A percentile compares a stretch with the other conserved stretches of the same genome.
phyloP scores from a whole-genome alignment of 2,329 filamentous ascomycete species.

The Cercospora brassicicola region DNA sequence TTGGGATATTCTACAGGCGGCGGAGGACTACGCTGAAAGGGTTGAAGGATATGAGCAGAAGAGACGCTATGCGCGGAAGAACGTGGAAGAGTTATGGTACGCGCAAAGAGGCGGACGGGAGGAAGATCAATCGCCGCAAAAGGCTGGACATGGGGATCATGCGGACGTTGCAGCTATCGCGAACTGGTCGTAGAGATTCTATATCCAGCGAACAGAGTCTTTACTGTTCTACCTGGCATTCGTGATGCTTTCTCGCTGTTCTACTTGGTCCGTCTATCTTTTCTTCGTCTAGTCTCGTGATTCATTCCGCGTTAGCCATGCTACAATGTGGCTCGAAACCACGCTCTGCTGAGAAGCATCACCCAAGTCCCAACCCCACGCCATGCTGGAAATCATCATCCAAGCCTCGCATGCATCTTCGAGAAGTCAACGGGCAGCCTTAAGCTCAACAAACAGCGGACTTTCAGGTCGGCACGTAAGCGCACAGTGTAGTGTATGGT shows the following conservation, averaged over 20 bases:
- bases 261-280: background rate
- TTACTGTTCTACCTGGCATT: background rate
- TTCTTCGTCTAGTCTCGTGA: background rate
- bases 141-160: background rate
- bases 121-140: background rate
- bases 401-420: background rate
- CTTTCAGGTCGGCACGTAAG: background rate
- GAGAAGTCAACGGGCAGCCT: background rate
- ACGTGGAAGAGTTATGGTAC: constrained; percentile 32
- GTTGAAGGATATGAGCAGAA: constrained; percentile 36
- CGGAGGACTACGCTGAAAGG: constrained; percentile 30
- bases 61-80: constrained; percentile 28
- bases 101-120: background rate
- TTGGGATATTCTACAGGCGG: constrained; percentile 39
- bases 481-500: background rate
- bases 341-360: background rate
- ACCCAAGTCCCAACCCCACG: background rate
- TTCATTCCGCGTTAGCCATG: background rate
- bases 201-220: background rate
- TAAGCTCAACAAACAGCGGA: background rate
- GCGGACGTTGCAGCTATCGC: background rate
- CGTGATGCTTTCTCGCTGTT: background rate
- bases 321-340: background rate
- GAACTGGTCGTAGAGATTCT: background rate
- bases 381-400: background rate